Evolutionary conservation across 495 filamentous ascomycete species (phyloP).

Genomic region (Choiromyces venosus): DNA sequence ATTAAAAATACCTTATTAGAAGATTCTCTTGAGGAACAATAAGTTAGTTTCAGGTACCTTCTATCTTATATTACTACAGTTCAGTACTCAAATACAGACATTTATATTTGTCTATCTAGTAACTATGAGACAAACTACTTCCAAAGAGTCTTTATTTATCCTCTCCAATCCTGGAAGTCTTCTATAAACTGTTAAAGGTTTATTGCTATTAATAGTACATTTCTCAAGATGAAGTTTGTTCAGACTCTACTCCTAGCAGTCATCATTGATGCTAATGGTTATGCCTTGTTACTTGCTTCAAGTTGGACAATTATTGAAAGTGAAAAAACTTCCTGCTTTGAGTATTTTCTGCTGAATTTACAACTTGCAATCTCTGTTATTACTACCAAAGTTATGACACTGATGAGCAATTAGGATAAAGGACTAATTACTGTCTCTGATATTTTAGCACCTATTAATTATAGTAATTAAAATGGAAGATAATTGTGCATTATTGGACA

Average conservation of each 20-base stretch:
- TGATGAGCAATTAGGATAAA: no score
- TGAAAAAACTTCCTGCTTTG: constrained; percentile 5
- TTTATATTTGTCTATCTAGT: no score
- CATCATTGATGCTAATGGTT: constrained; percentile 19
- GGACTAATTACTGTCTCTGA: no score
- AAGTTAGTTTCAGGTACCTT: constrained; percentile 5
- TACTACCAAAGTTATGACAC: no score
- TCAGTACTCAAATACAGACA: no score
- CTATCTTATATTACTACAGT: no score
- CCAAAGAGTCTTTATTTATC: no score
- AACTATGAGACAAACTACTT: no score
- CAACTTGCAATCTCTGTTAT: constrained; percentile 1
- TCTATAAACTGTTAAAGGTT: constrained; percentile 5
- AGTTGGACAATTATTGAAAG: constrained; percentile 13
- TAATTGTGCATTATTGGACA: no score
- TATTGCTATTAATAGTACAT: constrained; percentile 15
- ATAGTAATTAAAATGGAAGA: no score
- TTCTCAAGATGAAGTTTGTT: constrained; percentile 16
- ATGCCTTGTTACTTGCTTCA: constrained; percentile 16
- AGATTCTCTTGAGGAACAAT: constrained; percentile 3
- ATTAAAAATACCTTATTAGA: constrained; percentile 5
- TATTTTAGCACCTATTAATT: no score
- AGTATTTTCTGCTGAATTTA: constrained; percentile 12
- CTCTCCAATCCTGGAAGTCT: no score
- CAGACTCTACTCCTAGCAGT: constrained; percentile 15